phyloP scores from a whole-genome alignment of 805 yeast species.

The Wickerhamiella cacticola region DNA sequence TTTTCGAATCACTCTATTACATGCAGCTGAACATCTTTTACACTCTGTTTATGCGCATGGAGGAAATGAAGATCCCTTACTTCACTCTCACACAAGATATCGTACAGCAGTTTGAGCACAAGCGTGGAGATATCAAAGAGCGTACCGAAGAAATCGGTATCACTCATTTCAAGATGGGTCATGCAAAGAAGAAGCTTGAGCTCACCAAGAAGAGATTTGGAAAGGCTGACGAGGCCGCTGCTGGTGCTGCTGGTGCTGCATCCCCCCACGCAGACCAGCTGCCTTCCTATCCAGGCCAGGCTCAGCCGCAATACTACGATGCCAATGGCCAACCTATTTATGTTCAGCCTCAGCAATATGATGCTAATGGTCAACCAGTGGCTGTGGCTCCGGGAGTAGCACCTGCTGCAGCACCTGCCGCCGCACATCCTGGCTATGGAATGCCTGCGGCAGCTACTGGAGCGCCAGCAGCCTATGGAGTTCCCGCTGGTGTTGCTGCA shows the following conservation, averaged over 20 bases:
- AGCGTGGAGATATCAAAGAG: constrained; percentile 87
- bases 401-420: constrained; percentile 15
- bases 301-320: constrained; percentile 28
- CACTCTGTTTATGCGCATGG: constrained; percentile 81
- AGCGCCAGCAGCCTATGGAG: constrained; percentile 7
- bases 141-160: constrained; percentile 79
- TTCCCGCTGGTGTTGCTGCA: constrained; percentile 22
- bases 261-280: constrained; percentile 15
- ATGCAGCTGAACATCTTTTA: constrained; percentile 97
- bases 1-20: constrained; percentile 86
- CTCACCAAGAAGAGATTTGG: constrained; percentile 62
- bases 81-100: constrained; percentile 80
- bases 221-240: constrained; percentile 28
- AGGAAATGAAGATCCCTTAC: constrained; percentile 93
- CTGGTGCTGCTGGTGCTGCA: constrained; percentile 31
- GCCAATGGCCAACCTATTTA: constrained; percentile 25
- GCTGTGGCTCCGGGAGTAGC: constrained; percentile 16
- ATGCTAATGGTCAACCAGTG: constrained; percentile 21
- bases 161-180: constrained; percentile 81
- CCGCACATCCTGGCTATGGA: constrained; percentile 1
- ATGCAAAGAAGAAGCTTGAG: constrained; percentile 73
- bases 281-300: constrained; percentile 24
- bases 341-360: constrained; percentile 21
- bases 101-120: constrained; percentile 59
- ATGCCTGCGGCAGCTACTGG: constrained; percentile 7